Conservation (phyloP, 179 eudicot genomes). For the Patellifolia procumbens region DNA sequence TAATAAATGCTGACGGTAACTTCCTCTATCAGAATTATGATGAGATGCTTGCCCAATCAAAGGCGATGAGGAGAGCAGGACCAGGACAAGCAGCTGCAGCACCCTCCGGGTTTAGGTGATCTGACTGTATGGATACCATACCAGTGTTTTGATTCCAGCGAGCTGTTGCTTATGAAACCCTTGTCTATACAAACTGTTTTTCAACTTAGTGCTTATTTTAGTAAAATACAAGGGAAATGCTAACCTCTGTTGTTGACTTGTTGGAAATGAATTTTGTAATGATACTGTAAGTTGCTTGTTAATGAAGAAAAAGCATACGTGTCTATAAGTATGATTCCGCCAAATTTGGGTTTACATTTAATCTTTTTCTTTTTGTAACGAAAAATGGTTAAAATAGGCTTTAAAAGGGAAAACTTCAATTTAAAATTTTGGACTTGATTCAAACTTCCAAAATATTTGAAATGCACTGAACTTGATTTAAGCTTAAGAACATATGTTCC, state of each 20-base stretch:
- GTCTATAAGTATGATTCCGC: slow-evolving; percentile 15
- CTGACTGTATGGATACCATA: background rate
- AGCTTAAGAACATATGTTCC: no score
- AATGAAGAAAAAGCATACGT: background rate
- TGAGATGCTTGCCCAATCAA: slow-evolving; percentile 72
- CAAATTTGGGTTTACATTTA: no score
- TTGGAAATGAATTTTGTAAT: background rate
- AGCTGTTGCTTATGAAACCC: background rate
- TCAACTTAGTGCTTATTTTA: background rate
- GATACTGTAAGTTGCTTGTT: slow-evolving; percentile 7
- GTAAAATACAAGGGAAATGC: background rate
- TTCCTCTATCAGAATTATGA: slow-evolving; percentile 53
- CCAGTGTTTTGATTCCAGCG: background rate
- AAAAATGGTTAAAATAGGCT: no score
- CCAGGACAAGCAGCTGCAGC: slow-evolving; percentile 54
- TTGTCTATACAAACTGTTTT: background rate
- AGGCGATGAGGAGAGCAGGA: slow-evolving; percentile 59
- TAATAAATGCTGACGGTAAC: slow-evolving; percentile 10
- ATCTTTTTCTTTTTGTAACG: no score
- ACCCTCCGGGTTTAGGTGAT: slow-evolving; percentile 62
- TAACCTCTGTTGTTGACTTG: background rate
- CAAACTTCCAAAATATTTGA: no score
- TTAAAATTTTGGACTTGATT: no score
- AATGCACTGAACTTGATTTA: no score
- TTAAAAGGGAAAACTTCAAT: no score